These are phyloP conservation scores for Xylariaceae sp. DNA, from an alignment of 2,329 filamentous ascomycete genomes.

Conservation along the genomic window DNA sequence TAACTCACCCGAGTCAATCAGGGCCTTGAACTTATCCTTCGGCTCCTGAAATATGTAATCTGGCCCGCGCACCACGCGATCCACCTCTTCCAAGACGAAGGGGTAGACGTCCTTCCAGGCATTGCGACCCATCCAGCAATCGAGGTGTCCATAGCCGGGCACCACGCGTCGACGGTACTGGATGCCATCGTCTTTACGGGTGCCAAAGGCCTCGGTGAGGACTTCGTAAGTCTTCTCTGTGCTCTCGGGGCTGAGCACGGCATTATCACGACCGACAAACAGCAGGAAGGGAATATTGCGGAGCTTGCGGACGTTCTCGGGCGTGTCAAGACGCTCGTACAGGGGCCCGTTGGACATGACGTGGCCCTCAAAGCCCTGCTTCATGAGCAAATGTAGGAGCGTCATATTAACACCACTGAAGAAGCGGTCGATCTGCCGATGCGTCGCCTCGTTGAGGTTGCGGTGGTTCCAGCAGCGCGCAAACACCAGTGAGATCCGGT, in stretches of 20 bases:
- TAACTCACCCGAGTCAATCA: slow-evolving; percentile 50
- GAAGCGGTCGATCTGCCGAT: slow-evolving; percentile 65
- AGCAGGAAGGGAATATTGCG: slow-evolving; percentile 60
- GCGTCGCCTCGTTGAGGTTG: slow-evolving; percentile 70
- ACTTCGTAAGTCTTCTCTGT: slow-evolving; percentile 61
- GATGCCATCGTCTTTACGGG: slow-evolving; percentile 39
- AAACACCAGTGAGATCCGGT: slow-evolving; percentile 64
- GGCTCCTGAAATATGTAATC: slow-evolving; percentile 52
- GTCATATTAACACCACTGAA: slow-evolving; percentile 68
- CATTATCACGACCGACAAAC: slow-evolving; percentile 62
- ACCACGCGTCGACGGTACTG: slow-evolving; percentile 60
- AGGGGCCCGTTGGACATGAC: slow-evolving; percentile 59
- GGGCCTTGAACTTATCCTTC: slow-evolving; percentile 48
- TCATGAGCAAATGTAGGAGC: slow-evolving; percentile 61
- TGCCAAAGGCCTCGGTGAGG: slow-evolving; percentile 58
- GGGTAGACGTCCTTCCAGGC: slow-evolving; percentile 66
- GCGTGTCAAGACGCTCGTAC: slow-evolving; percentile 54
- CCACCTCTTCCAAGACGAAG: slow-evolving; percentile 59
- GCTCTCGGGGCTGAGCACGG: slow-evolving; percentile 58
- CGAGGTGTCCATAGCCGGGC: slow-evolving; percentile 64
- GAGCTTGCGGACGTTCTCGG: slow-evolving; percentile 56
- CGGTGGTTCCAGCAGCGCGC: slow-evolving; percentile 68
- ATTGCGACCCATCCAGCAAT: slow-evolving; percentile 67
- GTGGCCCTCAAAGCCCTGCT: slow-evolving; percentile 56
- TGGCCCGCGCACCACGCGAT: slow-evolving; percentile 55